Percentiles rank a stretch among this genome's conserved stretches.
Conservation (phyloP, 2,329 filamentous ascomycete genomes). For the Penicillium sp. region DNA sequence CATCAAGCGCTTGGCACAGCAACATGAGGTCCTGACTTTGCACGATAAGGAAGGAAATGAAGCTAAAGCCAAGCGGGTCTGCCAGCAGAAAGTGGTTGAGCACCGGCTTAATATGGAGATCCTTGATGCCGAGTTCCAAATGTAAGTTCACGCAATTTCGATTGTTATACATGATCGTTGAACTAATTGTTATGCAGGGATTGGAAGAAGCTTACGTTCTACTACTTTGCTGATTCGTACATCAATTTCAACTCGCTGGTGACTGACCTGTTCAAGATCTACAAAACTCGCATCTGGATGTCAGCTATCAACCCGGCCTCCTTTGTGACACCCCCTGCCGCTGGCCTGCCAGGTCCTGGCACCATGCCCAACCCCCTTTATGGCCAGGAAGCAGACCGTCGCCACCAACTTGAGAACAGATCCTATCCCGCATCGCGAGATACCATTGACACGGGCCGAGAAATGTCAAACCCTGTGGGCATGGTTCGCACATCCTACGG, state of each 20-base stretch:
- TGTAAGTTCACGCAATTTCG: conserved; percentile 61
- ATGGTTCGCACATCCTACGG: conserved; percentile 36
- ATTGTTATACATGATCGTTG: background rate
- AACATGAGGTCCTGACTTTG: conserved; percentile 83
- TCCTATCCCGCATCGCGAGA: conserved; percentile 33
- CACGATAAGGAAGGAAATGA: conserved; percentile 97
- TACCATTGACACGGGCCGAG: conserved; percentile 30
- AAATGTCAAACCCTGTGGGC: conserved; percentile 32
- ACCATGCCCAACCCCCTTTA: conserved; percentile 66
- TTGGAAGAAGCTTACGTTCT: conserved; percentile 98
- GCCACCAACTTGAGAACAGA: conserved; percentile 42
- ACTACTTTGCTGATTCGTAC: conserved; percentile 96
- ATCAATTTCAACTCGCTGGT: conserved; percentile 99
- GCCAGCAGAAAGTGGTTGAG: conserved; percentile 93
- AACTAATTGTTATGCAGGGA: conserved; percentile 62
- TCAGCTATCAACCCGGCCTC: conserved; percentile 97
- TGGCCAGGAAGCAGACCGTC: conserved; percentile 43
- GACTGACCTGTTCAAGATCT: conserved; percentile 97
- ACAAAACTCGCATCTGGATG: conserved; percentile 99
- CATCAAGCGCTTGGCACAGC: conserved; percentile 91
- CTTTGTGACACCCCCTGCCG: conserved; percentile 71
- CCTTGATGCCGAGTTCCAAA: conserved; percentile 95
- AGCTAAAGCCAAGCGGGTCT: conserved; percentile 94
- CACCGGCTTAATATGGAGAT: conserved; percentile 98
- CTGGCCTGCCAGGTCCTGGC: conserved; percentile 69